Conservation (phyloP, 352 stramenopile species). For the Pythium aquatile region DNA sequence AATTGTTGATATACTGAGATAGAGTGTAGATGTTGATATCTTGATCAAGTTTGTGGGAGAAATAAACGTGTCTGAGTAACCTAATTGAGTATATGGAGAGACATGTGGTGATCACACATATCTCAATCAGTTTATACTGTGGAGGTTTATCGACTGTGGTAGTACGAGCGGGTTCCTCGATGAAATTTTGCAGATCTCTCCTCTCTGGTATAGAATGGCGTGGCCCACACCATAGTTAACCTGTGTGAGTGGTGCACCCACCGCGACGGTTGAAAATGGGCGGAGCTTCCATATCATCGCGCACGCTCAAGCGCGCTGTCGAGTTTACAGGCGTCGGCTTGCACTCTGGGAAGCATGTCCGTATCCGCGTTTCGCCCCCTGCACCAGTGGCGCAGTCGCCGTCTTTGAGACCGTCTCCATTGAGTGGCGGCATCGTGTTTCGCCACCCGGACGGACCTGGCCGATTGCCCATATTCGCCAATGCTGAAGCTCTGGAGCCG, state of each 20-base stretch:
- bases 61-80: too few species aligned
- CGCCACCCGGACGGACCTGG: not conserved
- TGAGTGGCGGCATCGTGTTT: conserved; percentile 15
- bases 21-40: not conserved
- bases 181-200: not conserved
- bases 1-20: not conserved
- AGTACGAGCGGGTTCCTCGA: not conserved
- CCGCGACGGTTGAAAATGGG: not conserved
- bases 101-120: too few species aligned
- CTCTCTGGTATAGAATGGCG: conserved; percentile 2
- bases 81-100: too few species aligned
- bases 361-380: conserved; percentile 36
- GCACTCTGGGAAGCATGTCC: conserved; percentile 44
- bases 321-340: conserved; percentile 58
- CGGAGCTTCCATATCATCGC: conserved; percentile 32
- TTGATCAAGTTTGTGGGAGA: too few species aligned
- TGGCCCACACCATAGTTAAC: conserved; percentile 4
- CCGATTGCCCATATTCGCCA: conserved; percentile 26
- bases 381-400: conserved; percentile 33
- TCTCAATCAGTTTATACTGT: not conserved
- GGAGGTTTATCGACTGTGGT: not conserved
- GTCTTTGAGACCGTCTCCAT: conserved; percentile 22
- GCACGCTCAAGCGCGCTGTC: conserved; percentile 47
- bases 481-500: conserved; percentile 39
- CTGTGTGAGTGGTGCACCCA: not conserved